phyloP scores from a whole-genome alignment of 2,329 filamentous ascomycete genomes.

The Pseudophaeomoniella oleicola region DNA sequence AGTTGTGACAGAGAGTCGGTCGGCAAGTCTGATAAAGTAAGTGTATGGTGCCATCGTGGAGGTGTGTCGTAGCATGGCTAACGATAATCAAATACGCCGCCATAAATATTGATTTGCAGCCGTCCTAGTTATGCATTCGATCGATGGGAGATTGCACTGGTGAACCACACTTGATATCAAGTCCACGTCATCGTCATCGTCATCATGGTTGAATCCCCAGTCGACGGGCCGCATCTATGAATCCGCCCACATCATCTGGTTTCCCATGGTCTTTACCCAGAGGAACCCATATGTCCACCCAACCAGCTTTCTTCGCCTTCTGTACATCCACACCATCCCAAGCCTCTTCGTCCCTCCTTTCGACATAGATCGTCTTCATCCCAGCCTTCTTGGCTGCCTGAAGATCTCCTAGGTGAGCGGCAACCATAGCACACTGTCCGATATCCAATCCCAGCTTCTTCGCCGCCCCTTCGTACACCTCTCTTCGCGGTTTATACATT shows the following conservation, averaged over 20 bases:
- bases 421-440: constrained; percentile 58
- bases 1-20: no score
- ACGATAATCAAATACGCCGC: no score
- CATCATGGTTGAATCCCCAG: constrained; percentile 29
- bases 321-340: constrained; percentile 37
- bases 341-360: constrained; percentile 51
- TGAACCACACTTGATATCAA: no score
- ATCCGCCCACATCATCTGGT: constrained; percentile 28
- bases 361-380: constrained; percentile 59
- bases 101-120: no score
- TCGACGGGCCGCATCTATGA: constrained; percentile 35
- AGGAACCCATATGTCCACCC: constrained; percentile 50
- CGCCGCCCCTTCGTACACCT: constrained; percentile 55
- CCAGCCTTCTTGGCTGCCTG: constrained; percentile 50
- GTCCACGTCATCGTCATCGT: no score
- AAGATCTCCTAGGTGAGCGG: constrained; percentile 58
- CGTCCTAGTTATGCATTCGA: no score
- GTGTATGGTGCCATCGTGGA: no score
- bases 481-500: constrained; percentile 59
- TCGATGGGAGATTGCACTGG: no score
- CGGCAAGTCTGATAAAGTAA: no score
- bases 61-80: no score
- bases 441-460: constrained; percentile 41
- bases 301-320: constrained; percentile 38
- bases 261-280: constrained; percentile 24